These are phyloP conservation scores for Podospora australis DNA, from an alignment of 495 filamentous ascomycete genomes.

Conservation along the genomic window DNA sequence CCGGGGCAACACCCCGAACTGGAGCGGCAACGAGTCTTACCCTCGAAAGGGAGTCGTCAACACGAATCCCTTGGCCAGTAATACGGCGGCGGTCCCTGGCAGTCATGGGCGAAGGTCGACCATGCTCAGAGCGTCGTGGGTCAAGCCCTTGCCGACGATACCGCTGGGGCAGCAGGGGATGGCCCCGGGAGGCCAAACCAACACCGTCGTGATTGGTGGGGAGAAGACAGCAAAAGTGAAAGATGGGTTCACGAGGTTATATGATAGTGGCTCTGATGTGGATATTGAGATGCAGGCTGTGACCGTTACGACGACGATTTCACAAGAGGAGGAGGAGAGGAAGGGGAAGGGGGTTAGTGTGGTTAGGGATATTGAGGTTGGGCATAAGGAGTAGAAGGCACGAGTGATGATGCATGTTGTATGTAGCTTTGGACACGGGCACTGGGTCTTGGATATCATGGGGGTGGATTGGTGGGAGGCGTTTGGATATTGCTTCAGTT, in stretches of 20 bases:
- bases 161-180: not conserved
- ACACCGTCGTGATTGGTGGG: not conserved
- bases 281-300: conserved; percentile 1
- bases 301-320: not conserved
- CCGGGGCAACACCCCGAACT: not conserved
- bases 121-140: too few relatives aligned
- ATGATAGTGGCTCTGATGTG: not conserved
- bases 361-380: not conserved
- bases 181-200: not conserved
- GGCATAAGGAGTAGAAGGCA: too few relatives aligned
- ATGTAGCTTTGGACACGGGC: too few relatives aligned
- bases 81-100: not conserved
- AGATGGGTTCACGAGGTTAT: conserved; percentile 1
- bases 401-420: too few relatives aligned
- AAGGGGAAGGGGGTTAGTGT: not conserved
- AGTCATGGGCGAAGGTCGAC: not conserved
- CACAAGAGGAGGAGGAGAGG: not conserved
- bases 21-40: not conserved
- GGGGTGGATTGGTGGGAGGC: too few relatives aligned
- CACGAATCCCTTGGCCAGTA: not conserved
- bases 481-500: too few relatives aligned
- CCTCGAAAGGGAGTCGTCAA: not conserved
- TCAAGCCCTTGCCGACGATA: too few relatives aligned
- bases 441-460: too few relatives aligned
- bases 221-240: not conserved